Base-by-base conservation (phyloP, 225 moss, liverwort and hornwort species). In the Thuidium tamariscinum region DNA sequence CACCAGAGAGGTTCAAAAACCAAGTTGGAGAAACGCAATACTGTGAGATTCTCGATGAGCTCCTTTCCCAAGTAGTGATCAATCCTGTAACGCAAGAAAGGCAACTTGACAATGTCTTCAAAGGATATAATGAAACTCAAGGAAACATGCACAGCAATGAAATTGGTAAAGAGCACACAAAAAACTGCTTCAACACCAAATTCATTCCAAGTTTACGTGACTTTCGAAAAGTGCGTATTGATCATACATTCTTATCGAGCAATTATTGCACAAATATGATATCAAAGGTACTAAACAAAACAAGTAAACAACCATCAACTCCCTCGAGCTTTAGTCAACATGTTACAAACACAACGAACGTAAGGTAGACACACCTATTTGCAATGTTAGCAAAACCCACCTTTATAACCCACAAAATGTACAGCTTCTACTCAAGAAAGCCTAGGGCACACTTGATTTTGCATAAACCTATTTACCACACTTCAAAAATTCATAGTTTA, bases 21-120 rank as follows among this genome's bases (percentile, higher is more conserved):
- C 74, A 97, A 92, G 89, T 97, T 97, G 88, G 97, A 97, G 90
- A 97, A 97, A 42, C 97, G 97, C 84, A 97, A 77, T 49, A 97
- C 92, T 4, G 97, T 96, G 75, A 97, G 94, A 84, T 97, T 96
- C 89, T 97, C 97, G 68, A 97, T 95, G 27, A 97, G 87, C 84
- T 97, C 97, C 89, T 96, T 97, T 57, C 97, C 97, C 93, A 97
- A 78, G 79, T 95, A 90, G 78, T 97, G 97, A 84, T 97, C 96
- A 85, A 97, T 97, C 92, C 97, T 97, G 92, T 82, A 77, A 64
- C 52, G 57, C 55, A 84, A 82, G 69, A 55, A 82, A 37, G 41
- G 54, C 25, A 88, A 76, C 41, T 54, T 75, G 52, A 37, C 51
- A 63, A 20, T 32, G 48, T 51, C 52, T 74, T 79, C 61, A 60